Evolutionary conservation across 768 basidiomycete species (phyloP).

Genomic region (Dendrothele bispora): DNA sequence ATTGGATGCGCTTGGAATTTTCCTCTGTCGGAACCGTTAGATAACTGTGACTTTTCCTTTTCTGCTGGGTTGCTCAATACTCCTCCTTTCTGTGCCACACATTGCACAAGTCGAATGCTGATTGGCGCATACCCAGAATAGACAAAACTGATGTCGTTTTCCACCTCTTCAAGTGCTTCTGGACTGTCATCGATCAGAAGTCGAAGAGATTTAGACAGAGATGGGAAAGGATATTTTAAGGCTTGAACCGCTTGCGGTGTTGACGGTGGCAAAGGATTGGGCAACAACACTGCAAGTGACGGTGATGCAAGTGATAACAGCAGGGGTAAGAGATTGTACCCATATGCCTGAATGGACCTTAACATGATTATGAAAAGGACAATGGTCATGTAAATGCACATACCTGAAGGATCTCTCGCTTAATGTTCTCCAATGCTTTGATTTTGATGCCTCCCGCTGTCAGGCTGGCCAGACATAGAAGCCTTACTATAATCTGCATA

Average conservation of each 20-base stretch:
- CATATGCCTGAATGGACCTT: conserved; percentile 56
- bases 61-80: conserved; percentile 80
- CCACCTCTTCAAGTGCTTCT: conserved; percentile 76
- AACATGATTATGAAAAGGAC: conserved; percentile 14
- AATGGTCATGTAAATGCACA: conserved; percentile 5
- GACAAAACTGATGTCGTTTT: conserved; percentile 93
- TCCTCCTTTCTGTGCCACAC: conserved; percentile 87
- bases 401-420: conserved; percentile 87
- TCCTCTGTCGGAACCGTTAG: conserved; percentile 27
- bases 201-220: conserved; percentile 79
- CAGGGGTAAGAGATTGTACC: conserved; percentile 69
- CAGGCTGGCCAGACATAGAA: conserved; percentile 85
- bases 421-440: conserved; percentile 83
- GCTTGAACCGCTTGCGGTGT: conserved; percentile 36
- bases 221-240: conserved; percentile 68
- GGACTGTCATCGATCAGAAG: conserved; percentile 88
- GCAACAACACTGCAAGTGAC: conserved; percentile 66
- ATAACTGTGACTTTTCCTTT: conserved; percentile 42
- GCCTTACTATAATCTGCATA: conserved; percentile 72
- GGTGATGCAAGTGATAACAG: conserved; percentile 64
- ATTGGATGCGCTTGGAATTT: conserved; percentile 88
- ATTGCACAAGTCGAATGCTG: conserved; percentile 88
- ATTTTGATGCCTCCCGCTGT: conserved; percentile 84
- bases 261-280: conserved; percentile 63
- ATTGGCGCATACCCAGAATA: conserved; percentile 98